phyloP scores from a whole-genome alignment of 2,329 filamentous ascomycete genomes.

The Colletotrichum tabaci region DNA sequence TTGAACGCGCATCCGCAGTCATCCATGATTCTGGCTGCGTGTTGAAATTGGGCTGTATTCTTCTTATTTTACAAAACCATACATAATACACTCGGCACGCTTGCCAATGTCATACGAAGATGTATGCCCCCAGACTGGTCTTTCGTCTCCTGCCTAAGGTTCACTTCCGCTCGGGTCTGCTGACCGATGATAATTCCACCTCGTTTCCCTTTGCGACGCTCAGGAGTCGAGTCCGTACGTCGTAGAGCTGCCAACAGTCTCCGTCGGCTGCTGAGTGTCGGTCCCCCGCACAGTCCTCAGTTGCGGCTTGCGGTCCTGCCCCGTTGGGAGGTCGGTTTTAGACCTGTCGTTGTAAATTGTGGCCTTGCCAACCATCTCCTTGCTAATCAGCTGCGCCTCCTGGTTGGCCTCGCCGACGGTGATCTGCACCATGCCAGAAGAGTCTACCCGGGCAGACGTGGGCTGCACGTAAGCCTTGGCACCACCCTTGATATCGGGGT shows the following conservation, averaged over 20 bases:
- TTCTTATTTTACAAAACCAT: constrained; percentile 40
- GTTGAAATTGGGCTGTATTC: constrained; percentile 22
- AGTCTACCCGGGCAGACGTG: constrained; percentile 60
- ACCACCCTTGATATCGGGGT: constrained; percentile 65
- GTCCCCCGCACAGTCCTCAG: not conserved
- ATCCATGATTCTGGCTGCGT: not conserved
- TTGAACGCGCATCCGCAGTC: not conserved
- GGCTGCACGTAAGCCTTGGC: constrained; percentile 68
- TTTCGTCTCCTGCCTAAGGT: not conserved
- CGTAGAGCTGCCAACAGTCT: constrained; percentile 52
- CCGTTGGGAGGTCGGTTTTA: constrained; percentile 5
- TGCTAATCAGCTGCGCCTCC: constrained; percentile 60
- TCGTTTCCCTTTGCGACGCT: constrained; percentile 1
- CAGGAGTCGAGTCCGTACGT: constrained; percentile 55
- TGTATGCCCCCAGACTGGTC: not conserved
- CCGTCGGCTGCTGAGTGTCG: not conserved
- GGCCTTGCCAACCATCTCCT: constrained; percentile 59
- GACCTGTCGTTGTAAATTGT: constrained; percentile 51
- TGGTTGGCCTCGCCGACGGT: constrained; percentile 56
- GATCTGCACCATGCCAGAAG: constrained; percentile 65
- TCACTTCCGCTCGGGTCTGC: not conserved
- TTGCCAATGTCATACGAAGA: constrained; percentile 18
- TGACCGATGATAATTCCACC: not conserved
- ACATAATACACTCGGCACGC: constrained; percentile 33
- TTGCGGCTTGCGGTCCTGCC: constrained; percentile 16